A percentile compares a stretch with the other conserved stretches of the same genome.
Evolutionary conservation across 139 green algal species (phyloP).

Genomic region (Protoeuglena noctilucae): DNA sequence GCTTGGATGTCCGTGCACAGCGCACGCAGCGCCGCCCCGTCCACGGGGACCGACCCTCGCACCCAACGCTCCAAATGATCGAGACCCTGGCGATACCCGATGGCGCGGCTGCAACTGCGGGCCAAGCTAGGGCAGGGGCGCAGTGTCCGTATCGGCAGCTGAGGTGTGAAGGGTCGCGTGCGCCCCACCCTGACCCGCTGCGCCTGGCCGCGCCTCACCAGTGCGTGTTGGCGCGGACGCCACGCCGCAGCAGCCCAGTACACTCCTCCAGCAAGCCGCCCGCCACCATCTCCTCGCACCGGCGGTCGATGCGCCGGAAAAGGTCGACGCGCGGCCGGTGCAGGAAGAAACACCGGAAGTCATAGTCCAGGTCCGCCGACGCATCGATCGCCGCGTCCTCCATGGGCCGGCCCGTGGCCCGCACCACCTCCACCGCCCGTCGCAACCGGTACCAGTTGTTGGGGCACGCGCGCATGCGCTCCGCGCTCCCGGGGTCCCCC

Average conservation of each 20-base stretch:
- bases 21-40: slow-evolving; percentile 7
- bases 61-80: slow-evolving; percentile 16
- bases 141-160: no score
- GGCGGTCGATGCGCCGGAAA: slow-evolving; percentile 48
- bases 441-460: slow-evolving; percentile 87
- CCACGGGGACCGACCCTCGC: not conserved
- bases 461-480: slow-evolving; percentile 4
- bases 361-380: slow-evolving; percentile 26
- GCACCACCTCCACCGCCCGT: slow-evolving; percentile 29
- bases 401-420: not conserved
- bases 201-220: not conserved
- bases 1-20: slow-evolving; percentile 37
- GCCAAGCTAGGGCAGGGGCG: no score
- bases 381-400: slow-evolving; percentile 1
- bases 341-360: slow-evolving; percentile 61
- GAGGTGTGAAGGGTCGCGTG: no score
- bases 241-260: slow-evolving; percentile 32
- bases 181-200: no score
- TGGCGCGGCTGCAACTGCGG: slow-evolving; percentile 47
- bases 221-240: slow-evolving; percentile 12
- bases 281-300: slow-evolving; percentile 64
- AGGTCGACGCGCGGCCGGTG: slow-evolving; percentile 40
- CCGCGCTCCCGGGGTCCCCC: slow-evolving; percentile 32
- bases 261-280: slow-evolving; percentile 34
- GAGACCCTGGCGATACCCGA: slow-evolving; percentile 50